A percentile compares a stretch with the other conserved stretches of the same genome.
Evolutionary conservation across 768 basidiomycete species (phyloP).

Genomic region (Tricholoma furcatifolium): DNA sequence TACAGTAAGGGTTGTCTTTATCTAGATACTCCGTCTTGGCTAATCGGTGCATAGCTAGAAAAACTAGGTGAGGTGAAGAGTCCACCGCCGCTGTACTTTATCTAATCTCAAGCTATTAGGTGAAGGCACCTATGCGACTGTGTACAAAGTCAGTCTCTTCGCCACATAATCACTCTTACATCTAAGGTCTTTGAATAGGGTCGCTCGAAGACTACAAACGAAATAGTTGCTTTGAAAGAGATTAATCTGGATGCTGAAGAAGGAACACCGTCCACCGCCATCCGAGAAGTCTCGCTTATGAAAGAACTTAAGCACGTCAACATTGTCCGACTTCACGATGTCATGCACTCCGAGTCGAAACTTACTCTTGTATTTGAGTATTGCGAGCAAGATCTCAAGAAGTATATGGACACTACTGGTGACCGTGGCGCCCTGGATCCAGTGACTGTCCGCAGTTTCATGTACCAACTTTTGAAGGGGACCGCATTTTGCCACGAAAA

Average conservation of each 20-base stretch:
- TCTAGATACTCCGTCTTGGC: not conserved
- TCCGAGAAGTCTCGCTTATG: constrained; percentile 98
- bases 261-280: constrained; percentile 97
- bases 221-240: constrained; percentile 97
- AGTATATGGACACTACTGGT: constrained; percentile 98
- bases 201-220: constrained; percentile 95
- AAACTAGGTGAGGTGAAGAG: constrained; percentile 66
- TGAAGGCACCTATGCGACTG: constrained; percentile 94
- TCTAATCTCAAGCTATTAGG: constrained; percentile 63
- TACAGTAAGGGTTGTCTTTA: constrained; percentile 36
- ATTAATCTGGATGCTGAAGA: constrained; percentile 99
- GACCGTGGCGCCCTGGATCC: constrained; percentile 94
- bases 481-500: constrained; percentile 99
- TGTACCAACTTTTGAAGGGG: constrained; percentile 96
- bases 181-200: constrained; percentile 49
- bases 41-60: constrained; percentile 57
- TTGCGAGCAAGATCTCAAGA: constrained; percentile 97
- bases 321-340: constrained; percentile 96
- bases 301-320: constrained; percentile 99
- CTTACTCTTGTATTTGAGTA: constrained; percentile 98
- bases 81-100: not conserved
- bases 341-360: constrained; percentile 98
- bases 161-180: not conserved
- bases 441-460: constrained; percentile 90
- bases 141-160: constrained; percentile 75